Evolutionary conservation across 257 asterid species (phyloP).

Genomic region (Salvia rosmarinus): DNA sequence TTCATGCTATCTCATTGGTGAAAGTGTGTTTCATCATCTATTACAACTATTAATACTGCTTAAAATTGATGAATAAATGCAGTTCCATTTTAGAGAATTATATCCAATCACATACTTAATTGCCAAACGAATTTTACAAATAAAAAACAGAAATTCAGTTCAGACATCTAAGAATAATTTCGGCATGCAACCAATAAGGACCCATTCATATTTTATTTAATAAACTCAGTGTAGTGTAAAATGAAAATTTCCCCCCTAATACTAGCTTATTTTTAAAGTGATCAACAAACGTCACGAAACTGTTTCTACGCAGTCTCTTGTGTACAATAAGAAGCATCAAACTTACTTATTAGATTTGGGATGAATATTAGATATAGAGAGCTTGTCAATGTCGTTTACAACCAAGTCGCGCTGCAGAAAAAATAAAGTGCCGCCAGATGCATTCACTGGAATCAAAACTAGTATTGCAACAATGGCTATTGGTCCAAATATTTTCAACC

Average conservation of each 20-base stretch:
- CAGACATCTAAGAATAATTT: neutral
- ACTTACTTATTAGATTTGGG: conserved; percentile 81
- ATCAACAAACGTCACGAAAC: neutral
- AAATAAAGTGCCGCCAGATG: conserved; percentile 71
- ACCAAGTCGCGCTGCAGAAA: conserved; percentile 80
- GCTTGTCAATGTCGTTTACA: conserved; percentile 87
- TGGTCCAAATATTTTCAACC: conserved; percentile 87
- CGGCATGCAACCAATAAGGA: conserved; percentile 2
- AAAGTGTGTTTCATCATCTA: neutral
- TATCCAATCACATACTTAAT: neutral
- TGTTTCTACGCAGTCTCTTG: neutral
- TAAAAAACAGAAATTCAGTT: conserved; percentile 7
- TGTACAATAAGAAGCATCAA: neutral
- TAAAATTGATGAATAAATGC: neutral
- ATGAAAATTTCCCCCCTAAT: conserved; percentile 3
- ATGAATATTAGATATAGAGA: conserved; percentile 84
- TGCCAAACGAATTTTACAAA: neutral
- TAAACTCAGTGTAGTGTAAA: conserved; percentile 7
- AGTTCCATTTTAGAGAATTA: conserved; percentile 4
- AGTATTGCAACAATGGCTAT: conserved; percentile 71
- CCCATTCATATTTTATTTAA: neutral
- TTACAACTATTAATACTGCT: neutral
- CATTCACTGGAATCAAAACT: conserved; percentile 90
- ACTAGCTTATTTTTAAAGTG: conserved; percentile 2
- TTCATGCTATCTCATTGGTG: neutral